Percentiles rank a stretch among this genome's conserved stretches.
Conservation (phyloP, 2,329 filamentous ascomycete species). For the Talaromyces verruculosus region DNA sequence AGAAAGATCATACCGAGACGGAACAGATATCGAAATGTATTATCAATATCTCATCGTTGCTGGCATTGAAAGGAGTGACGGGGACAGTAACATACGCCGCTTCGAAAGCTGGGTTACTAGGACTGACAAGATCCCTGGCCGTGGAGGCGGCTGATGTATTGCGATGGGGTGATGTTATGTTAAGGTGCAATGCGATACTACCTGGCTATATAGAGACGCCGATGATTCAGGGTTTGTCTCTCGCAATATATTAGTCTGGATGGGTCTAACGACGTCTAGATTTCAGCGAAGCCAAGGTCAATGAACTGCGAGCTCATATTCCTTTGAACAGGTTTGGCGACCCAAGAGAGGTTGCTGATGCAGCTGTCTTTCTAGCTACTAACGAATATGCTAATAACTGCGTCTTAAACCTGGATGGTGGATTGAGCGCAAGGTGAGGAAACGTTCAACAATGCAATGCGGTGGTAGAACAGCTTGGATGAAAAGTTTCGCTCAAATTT, state of each 20-base stretch:
- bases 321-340: conserved; percentile 67
- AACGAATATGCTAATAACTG: conserved; percentile 87
- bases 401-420: conserved; percentile 81
- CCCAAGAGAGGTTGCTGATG: conserved; percentile 74
- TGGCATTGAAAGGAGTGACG: conserved; percentile 66
- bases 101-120: conserved; percentile 76
- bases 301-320: conserved; percentile 50
- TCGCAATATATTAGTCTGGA: not conserved
- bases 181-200: conserved; percentile 77
- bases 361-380: conserved; percentile 71
- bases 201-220: conserved; percentile 80
- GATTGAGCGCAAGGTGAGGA: too few species aligned
- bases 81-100: conserved; percentile 75
- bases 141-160: conserved; percentile 44
- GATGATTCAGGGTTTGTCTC: conserved; percentile 60
- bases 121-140: conserved; percentile 47
- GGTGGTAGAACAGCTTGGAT: not conserved
- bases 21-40: conserved; percentile 65
- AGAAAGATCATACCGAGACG: conserved; percentile 26
- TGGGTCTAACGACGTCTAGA: conserved; percentile 32
- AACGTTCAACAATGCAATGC: too few species aligned
- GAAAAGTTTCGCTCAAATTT: not conserved
- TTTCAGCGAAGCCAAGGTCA: conserved; percentile 39
- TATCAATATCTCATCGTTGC: conserved; percentile 76
- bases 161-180: conserved; percentile 57